Base-by-base conservation (phyloP, 768 basidiomycete genomes). In the Boletus insuetus region DNA sequence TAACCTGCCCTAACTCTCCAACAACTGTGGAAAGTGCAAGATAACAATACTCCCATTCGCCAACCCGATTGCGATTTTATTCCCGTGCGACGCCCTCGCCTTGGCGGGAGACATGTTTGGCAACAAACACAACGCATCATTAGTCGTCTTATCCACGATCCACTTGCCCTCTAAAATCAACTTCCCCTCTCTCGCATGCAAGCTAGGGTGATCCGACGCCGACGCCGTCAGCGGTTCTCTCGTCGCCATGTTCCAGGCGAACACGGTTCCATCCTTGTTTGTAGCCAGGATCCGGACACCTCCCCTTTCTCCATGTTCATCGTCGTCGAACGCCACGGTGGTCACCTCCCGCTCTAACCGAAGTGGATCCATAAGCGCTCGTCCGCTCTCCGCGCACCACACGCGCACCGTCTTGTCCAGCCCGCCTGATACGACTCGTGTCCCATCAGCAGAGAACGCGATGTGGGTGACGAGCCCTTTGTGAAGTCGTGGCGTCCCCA, bases 21-120 rank as follows among this genome's bases (percentile, higher is more conserved):
- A 20, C 59, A 55, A 4, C 29, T 17, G 31, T 49, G 67, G 69
- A 56, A 69, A 70, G 2, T 38, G 57, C 49, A 69, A 0, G 22
- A 69, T 60, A n/a, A 69, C 60, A 16, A 69, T 58, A 17, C 68
- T 58, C 50, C 69, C 69, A 14, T 67, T 69, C 14, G 62, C 68
- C 42, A 69, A 46, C 19, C 69, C 69, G 34, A 69, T 61, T 39
- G 56, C 69, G 38, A 71, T 58, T 14, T 31, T 62, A 31, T 62
- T 49, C n/a, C 58, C 59, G 8, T 52, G 40, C 11, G 68, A 69
- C 20, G 64, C 60, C 39, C 62, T 52, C 26, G 55, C 63, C 17
- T 35, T 69, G 29, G 64, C 56, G 1, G 61, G 65, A 17, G 69
- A 64, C 69, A 69, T 69, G 14, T 69, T 69, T 1, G 69, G 69